Evolutionary conservation across 1,284 basidiomycete species (phyloP).

Genomic region (Grifola frondosa): DNA sequence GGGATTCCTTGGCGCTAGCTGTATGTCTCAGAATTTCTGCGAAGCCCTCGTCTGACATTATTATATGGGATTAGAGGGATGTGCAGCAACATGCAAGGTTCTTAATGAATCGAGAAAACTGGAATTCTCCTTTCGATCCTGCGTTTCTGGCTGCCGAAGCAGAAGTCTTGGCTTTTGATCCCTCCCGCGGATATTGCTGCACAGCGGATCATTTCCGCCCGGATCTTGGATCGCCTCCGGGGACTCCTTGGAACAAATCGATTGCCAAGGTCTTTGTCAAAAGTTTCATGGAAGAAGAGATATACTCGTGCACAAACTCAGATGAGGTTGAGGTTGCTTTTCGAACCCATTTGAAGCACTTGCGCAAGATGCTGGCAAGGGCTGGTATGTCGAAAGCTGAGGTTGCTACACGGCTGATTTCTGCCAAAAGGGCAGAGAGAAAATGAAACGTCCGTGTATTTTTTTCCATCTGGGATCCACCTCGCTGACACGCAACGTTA

Average conservation of each 20-base stretch:
- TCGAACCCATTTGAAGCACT: slow-evolving; percentile 4
- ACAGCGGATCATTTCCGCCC: background rate
- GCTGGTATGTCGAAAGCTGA: background rate
- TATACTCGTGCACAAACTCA: background rate
- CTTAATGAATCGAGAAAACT: too few relatives aligned
- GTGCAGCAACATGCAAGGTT: too few relatives aligned
- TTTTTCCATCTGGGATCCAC: too few relatives aligned
- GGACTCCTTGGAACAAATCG: background rate
- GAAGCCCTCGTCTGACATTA: too few relatives aligned
- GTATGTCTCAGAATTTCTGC: too few relatives aligned
- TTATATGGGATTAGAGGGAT: too few relatives aligned
- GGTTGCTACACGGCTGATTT: background rate
- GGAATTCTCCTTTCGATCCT: too few relatives aligned
- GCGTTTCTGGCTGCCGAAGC: too few relatives aligned
- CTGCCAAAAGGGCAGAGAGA: background rate
- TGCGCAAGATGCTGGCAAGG: background rate
- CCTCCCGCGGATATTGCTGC: background rate
- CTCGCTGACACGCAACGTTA: background rate
- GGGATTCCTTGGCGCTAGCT: too few relatives aligned
- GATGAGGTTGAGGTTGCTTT: background rate
- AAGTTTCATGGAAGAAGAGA: background rate
- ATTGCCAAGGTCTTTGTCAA: slow-evolving; percentile 4
- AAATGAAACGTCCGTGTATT: background rate
- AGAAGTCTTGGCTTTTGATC: background rate
- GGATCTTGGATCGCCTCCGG: background rate